phyloP scores from a whole-genome alignment of 2,329 filamentous ascomycete species.

The Colletotrichum higginsianum region DNA sequence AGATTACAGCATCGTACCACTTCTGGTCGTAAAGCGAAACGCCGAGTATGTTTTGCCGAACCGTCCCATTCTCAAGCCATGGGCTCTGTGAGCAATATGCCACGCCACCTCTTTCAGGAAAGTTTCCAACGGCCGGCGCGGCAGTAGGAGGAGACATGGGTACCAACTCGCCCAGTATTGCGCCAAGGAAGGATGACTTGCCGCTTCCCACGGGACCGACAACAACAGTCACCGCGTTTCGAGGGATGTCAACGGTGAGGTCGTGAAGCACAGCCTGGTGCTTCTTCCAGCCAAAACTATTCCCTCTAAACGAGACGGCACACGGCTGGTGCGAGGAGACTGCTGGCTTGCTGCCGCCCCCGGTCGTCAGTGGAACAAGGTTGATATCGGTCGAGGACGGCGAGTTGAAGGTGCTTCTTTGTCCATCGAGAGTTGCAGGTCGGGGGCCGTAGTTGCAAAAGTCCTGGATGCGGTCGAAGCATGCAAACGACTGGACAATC shows the following conservation, averaged over 20 bases:
- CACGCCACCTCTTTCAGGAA: background rate
- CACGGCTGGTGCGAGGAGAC: background rate
- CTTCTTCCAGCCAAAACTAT: constrained; percentile 29
- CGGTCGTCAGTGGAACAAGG: background rate
- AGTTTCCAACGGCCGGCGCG: too few species aligned
- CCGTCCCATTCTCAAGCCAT: constrained; percentile 26
- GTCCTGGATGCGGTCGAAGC: constrained; percentile 47
- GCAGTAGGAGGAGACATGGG: background rate
- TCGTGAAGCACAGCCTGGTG: constrained; percentile 5
- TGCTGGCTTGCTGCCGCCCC: background rate
- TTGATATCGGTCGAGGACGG: background rate
- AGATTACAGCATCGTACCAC: constrained; percentile 19
- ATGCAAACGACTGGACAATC: constrained; percentile 40
- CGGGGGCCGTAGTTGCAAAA: constrained; percentile 37
- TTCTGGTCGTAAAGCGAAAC: background rate
- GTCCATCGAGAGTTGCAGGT: background rate
- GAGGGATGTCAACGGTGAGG: background rate
- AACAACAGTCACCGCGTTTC: constrained; percentile 18
- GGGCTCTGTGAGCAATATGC: constrained; percentile 32
- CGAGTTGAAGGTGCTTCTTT: too few species aligned
- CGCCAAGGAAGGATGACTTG: constrained; percentile 31
- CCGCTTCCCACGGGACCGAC: constrained; percentile 38
- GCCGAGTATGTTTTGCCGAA: constrained; percentile 23
- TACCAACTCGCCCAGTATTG: constrained; percentile 29
- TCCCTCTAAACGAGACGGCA: background rate